Base-by-base conservation (phyloP, 805 yeast species). In the Candida odintsovae region DNA sequence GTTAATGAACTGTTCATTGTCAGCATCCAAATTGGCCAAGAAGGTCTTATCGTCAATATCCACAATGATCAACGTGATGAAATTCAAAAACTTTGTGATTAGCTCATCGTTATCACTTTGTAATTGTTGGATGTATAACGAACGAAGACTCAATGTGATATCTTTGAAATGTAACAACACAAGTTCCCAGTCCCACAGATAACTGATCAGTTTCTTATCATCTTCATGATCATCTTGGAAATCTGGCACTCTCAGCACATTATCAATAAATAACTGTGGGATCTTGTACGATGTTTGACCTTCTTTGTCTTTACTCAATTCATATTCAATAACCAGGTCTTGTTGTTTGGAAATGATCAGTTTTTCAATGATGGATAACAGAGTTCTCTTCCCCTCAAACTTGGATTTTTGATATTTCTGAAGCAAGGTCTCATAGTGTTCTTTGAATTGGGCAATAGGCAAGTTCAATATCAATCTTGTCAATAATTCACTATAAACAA, bases 181-280 rank as follows among this genome's bases (percentile, higher is more conserved):
- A 45, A 87, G 67, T 50, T 66, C 67, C 95, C 95, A 90, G 46
- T 79, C 67, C 82, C 86, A 83, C 29, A 84, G 53, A 57, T 76
- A 84, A 19, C 62, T 67, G 25, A 72, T 57, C 40, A 71, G 59
- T 4, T 58, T 60, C 25, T 54, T 48, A 20, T 65, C 68, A 22
- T 69, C 68, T 38, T 72, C 74, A 45, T 56, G 53, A 19, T 57
- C 57, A 15, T 56, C 58, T 21, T 70, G 75, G 31, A 61, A 57
- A 4, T 67, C 60, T 25, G 65, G 56, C 2, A 61, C 53, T 7
- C 54, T 46, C 7, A 52, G 44, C 6, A 76, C 53, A 26, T 58
- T 56, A 0, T 64, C 52, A 9, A 83, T 49, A 28, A 85, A 59
- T 2, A n/a, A 35, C 19, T 51, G 40, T 15, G 68, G 64, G 18